These are phyloP conservation scores for Suillus placidus DNA, from an alignment of 768 basidiomycete species.

Conservation along the genomic window DNA sequence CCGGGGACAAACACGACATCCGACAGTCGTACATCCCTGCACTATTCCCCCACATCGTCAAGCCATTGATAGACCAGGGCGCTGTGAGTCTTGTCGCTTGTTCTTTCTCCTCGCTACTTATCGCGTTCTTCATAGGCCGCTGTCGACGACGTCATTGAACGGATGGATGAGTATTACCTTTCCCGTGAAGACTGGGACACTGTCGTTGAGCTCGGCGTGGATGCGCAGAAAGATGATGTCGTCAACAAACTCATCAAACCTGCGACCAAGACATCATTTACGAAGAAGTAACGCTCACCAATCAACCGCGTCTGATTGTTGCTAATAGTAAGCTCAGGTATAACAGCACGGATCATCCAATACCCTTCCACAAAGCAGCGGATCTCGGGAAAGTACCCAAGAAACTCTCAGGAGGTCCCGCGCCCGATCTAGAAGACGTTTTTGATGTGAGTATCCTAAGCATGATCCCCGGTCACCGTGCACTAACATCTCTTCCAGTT, in stretches of 20 bases:
- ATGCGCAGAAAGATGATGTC: slow-evolving; percentile 68
- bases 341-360: slow-evolving; percentile 87
- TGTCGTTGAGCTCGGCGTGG: slow-evolving; percentile 91
- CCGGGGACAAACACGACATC: slow-evolving; percentile 88
- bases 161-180: slow-evolving; percentile 94
- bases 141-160: slow-evolving; percentile 78
- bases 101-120: slow-evolving; percentile 8
- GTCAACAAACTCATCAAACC: slow-evolving; percentile 84
- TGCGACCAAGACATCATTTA: slow-evolving; percentile 83
- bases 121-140: slow-evolving; percentile 54
- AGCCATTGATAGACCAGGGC: slow-evolving; percentile 75
- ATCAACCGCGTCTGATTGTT: not conserved
- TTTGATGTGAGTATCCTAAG: slow-evolving; percentile 61
- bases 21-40: slow-evolving; percentile 90
- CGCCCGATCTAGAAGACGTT: slow-evolving; percentile 91
- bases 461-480: not conserved
- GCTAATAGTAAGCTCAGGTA: slow-evolving; percentile 56
- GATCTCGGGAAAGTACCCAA: slow-evolving; percentile 80
- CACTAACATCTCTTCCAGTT: slow-evolving; percentile 30
- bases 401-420: slow-evolving; percentile 73
- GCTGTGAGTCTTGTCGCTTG: slow-evolving; percentile 53
- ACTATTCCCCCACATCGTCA: slow-evolving; percentile 79
- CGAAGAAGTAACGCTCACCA: slow-evolving; percentile 64
- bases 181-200: slow-evolving; percentile 98
- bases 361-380: slow-evolving; percentile 89